These are phyloP conservation scores for Neolentinus lepideus DNA, from an alignment of 1,284 basidiomycete genomes.

Conservation along the genomic window DNA sequence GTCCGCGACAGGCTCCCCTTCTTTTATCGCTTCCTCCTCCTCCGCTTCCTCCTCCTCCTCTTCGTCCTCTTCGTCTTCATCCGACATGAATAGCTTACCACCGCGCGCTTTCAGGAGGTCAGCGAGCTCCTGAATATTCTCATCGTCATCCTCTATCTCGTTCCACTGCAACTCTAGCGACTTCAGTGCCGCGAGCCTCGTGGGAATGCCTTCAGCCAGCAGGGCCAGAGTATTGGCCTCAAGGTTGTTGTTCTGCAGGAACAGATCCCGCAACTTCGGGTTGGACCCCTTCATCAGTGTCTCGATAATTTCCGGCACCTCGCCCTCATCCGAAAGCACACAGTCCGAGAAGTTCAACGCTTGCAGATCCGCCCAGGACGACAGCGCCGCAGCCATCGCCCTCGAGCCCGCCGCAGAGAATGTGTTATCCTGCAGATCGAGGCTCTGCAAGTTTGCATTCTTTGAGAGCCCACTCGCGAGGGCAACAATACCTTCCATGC, in stretches of 20 bases:
- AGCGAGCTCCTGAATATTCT: conserved; percentile 58
- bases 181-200: conserved; percentile 51
- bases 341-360: conserved; percentile 92
- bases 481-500: conserved; percentile 87
- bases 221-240: conserved; percentile 64
- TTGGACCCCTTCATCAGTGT: conserved; percentile 70
- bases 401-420: conserved; percentile 72
- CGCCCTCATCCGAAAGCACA: conserved; percentile 68
- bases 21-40: conserved; percentile 36
- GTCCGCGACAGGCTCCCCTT: conserved; percentile 17
- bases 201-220: conserved; percentile 59
- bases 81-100: conserved; percentile 46
- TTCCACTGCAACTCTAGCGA: conserved; percentile 85
- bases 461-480: conserved; percentile 74
- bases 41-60: conserved; percentile 62
- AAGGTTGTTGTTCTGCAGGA: conserved; percentile 89
- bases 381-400: conserved; percentile 70
- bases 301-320: conserved; percentile 57
- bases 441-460: conserved; percentile 62
- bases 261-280: conserved; percentile 66
- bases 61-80: conserved; percentile 79
- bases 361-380: conserved; percentile 65
- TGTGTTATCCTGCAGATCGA: conserved; percentile 97
- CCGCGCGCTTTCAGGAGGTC: conserved; percentile 66
- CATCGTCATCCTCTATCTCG: conserved; percentile 78